phyloP scores from a whole-genome alignment of 2,329 filamentous ascomycete genomes.

The Claviceps pusilla region DNA sequence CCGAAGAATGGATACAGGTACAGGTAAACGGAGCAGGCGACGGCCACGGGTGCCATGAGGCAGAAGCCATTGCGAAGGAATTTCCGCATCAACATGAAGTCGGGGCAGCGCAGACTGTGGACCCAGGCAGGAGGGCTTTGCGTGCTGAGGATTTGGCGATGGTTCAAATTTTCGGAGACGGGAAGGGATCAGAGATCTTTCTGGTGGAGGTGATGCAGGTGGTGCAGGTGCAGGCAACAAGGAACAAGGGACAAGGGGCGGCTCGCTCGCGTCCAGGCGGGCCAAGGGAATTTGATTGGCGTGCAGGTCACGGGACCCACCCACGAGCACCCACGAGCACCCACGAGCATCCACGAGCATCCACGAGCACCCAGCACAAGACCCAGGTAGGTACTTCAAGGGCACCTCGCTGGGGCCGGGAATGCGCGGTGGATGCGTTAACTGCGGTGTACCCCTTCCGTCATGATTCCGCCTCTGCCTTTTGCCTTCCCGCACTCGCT shows the following conservation, averaged over 20 bases:
- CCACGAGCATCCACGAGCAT: too few species aligned
- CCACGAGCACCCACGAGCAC: too few species aligned
- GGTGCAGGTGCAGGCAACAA: too few species aligned
- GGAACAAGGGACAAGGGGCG: background rate
- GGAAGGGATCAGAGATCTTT: background rate
- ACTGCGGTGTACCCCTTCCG: too few species aligned
- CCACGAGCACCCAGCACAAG: too few species aligned
- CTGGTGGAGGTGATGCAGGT: background rate
- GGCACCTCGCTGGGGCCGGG: too few species aligned
- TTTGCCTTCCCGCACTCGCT: background rate
- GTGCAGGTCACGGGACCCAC: too few species aligned
- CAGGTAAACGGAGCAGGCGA: slow-evolving; percentile 60
- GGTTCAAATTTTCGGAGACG: background rate
- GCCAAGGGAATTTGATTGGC: too few species aligned
- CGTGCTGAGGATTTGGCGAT: background rate
- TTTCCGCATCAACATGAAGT: slow-evolving; percentile 39
- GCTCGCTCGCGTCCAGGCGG: background rate
- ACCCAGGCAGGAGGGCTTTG: background rate
- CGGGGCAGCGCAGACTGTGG: slow-evolving; percentile 16
- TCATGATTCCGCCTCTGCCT: too few species aligned
- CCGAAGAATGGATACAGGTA: slow-evolving; percentile 77
- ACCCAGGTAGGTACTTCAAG: too few species aligned
- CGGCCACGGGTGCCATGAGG: slow-evolving; percentile 43
- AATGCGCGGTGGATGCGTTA: too few species aligned
- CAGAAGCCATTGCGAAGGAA: slow-evolving; percentile 42